Percentiles rank a stretch among this genome's conserved stretches.
phyloP scores from a whole-genome alignment of 179 eudicot species.

The Silene coronaria region DNA sequence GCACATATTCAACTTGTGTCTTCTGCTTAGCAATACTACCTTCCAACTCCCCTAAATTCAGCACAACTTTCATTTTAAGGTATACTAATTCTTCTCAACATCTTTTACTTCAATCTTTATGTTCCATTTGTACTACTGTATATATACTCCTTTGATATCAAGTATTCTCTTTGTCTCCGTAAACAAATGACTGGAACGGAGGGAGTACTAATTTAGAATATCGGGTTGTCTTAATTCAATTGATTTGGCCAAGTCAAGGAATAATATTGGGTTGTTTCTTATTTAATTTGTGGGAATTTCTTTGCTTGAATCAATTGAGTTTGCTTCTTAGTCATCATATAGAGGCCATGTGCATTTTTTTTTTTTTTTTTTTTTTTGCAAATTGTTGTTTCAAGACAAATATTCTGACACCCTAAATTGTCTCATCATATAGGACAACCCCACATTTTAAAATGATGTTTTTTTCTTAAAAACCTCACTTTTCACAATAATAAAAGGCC shows the following conservation, averaged over 20 bases:
- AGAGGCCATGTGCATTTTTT: neutral
- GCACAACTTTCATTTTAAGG: slow-evolving; percentile 14
- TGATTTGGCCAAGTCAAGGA: no score
- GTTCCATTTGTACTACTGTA: no score
- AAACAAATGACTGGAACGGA: neutral
- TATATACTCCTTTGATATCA: no score
- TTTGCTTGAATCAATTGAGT: neutral
- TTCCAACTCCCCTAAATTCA: neutral
- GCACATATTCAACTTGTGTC: slow-evolving; percentile 37
- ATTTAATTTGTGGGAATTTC: neutral
- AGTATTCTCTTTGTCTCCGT: neutral
- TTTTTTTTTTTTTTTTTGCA: neutral
- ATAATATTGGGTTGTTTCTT: neutral
- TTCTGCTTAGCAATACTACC: neutral
- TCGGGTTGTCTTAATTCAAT: no score
- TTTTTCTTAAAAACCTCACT: neutral
- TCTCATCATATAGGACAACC: neutral
- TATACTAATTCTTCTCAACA: slow-evolving; percentile 9
- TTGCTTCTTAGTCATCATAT: slow-evolving; percentile 10
- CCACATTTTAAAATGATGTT: neutral
- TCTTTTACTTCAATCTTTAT: neutral
- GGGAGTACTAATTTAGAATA: neutral
- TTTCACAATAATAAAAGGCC: neutral
- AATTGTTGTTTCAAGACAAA: neutral
- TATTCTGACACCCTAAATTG: neutral